Conservation (phyloP, 1,284 basidiomycete species). For the Cryptococcus depauperatus region DNA sequence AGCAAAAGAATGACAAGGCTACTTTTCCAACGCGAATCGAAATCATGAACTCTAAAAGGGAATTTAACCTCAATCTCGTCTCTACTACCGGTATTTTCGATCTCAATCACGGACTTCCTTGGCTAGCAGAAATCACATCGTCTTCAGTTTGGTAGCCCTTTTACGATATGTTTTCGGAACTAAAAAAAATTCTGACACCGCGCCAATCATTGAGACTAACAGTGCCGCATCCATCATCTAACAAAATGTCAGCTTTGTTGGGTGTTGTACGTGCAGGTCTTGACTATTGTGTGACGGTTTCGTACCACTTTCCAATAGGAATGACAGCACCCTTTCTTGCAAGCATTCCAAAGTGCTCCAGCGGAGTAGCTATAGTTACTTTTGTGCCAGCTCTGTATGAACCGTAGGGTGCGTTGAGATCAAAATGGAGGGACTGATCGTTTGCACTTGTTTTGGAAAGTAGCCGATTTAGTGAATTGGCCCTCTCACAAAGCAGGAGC, state of each 20-base stretch:
- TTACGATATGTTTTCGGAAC: conserved; percentile 13
- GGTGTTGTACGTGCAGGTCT: conserved; percentile 38
- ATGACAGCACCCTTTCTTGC: conserved; percentile 44
- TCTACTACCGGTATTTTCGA: conserved; percentile 26
- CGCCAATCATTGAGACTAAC: conserved; percentile 46
- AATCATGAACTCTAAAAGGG: conserved; percentile 31
- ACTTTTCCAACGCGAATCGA: conserved; percentile 42
- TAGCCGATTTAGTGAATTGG: conserved; percentile 36
- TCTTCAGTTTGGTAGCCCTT: conserved; percentile 45
- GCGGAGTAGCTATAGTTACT: conserved; percentile 40
- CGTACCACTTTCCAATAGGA: conserved; percentile 43
- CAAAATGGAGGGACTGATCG: conserved; percentile 31
- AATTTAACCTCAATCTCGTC: conserved; percentile 33
- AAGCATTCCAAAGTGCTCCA: conserved; percentile 45
- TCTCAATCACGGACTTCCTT: conserved; percentile 29
- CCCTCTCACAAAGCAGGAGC: conserved; percentile 41
- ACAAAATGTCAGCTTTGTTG: conserved; percentile 42
- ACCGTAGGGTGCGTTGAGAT: conserved; percentile 29
- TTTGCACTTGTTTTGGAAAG: conserved; percentile 35
- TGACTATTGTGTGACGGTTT: conserved; percentile 39
- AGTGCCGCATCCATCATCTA: conserved; percentile 40
- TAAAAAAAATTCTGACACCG: conserved; percentile 45
- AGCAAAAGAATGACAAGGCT: conserved; percentile 41
- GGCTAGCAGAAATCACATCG: conserved; percentile 44
- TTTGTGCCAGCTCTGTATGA: conserved; percentile 24